A percentile compares a stretch with the other conserved stretches of the same genome.
Evolutionary conservation across 768 basidiomycete genomes (phyloP).

Genomic region (Kwoniella dejecticola): DNA sequence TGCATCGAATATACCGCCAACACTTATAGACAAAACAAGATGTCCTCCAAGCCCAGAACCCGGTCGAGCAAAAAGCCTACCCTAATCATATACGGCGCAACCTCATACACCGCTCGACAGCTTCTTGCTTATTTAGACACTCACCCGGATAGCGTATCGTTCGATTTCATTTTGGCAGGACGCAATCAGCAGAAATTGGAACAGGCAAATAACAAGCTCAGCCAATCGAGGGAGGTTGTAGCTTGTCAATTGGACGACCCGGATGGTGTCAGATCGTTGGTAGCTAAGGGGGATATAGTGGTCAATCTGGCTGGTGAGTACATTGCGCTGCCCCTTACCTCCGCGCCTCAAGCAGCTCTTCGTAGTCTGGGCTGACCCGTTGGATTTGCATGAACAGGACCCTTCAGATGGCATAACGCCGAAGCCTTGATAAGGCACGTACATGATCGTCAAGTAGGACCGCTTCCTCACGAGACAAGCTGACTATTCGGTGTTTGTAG

Average conservation of each 20-base stretch:
- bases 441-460: background rate
- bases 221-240: constrained; percentile 25
- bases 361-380: background rate
- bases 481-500: constrained; percentile 53
- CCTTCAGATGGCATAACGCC: constrained; percentile 48
- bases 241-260: constrained; percentile 37
- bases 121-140: constrained; percentile 67
- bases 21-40: no score
- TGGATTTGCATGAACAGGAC: constrained; percentile 27
- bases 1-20: no score
- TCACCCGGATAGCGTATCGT: constrained; percentile 64
- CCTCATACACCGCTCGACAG: constrained; percentile 65
- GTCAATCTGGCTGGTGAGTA: constrained; percentile 53
- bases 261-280: constrained; percentile 32
- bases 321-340: no score
- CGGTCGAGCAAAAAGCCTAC: constrained; percentile 27
- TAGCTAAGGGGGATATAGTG: constrained; percentile 40
- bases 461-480: background rate
- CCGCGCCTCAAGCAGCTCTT: background rate
- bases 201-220: constrained; percentile 52
- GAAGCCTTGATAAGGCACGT: constrained; percentile 47
- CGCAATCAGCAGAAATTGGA: constrained; percentile 68
- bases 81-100: constrained; percentile 51
- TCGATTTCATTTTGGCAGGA: constrained; percentile 71
- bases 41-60: no score